Conservation (phyloP, 148 eudicot genomes). For the Polygonum maritimum region DNA sequence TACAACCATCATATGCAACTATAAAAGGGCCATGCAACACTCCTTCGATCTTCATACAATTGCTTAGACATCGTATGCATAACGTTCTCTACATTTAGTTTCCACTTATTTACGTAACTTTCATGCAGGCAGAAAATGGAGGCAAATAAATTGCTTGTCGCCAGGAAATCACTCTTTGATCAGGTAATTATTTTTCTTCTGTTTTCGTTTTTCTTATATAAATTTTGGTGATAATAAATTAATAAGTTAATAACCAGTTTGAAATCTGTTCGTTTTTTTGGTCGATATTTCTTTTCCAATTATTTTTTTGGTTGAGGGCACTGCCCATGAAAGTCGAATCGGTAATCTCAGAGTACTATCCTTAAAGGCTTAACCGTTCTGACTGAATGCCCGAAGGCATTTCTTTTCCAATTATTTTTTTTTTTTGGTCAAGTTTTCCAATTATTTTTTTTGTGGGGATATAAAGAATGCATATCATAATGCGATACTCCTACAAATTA, state of each 20-base stretch:
- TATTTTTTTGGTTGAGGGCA: too few relatives aligned
- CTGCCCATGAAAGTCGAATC: too few relatives aligned
- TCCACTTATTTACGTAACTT: background rate
- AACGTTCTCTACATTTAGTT: background rate
- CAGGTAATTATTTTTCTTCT: background rate
- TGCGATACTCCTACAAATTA: background rate
- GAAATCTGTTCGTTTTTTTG: too few relatives aligned
- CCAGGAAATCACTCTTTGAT: slow-evolving; percentile 10
- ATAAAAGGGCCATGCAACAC: background rate
- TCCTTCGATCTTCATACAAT: background rate
- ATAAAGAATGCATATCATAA: too few relatives aligned
- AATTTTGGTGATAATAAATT: too few relatives aligned
- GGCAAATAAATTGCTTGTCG: background rate
- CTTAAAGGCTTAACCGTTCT: too few relatives aligned
- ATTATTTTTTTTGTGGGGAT: background rate
- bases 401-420: too few relatives aligned
- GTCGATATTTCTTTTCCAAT: too few relatives aligned
- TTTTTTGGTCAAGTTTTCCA: too few relatives aligned
- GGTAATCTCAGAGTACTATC: too few relatives aligned
- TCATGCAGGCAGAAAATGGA: background rate
- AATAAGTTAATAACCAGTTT: too few relatives aligned
- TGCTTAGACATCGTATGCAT: background rate
- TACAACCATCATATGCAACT: background rate
- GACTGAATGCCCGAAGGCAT: too few relatives aligned
- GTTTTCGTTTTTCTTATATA: background rate